Conservation (phyloP, 768 basidiomycete species). For the Multifurca ochricompacta region DNA sequence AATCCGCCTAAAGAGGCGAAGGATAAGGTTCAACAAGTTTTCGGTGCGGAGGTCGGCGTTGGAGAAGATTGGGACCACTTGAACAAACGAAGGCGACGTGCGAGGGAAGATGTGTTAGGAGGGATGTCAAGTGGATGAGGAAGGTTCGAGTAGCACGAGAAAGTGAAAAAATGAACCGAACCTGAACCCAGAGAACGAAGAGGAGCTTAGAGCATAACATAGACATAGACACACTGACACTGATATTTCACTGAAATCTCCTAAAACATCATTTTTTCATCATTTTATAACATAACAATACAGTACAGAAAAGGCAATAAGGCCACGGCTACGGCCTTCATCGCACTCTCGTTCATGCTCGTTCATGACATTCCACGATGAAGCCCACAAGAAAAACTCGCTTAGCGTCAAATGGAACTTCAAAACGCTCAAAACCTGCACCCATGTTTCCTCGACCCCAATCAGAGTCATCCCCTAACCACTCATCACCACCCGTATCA, state of each 20-base stretch:
- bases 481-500: neutral
- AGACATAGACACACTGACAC: no score
- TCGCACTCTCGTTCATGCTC: neutral
- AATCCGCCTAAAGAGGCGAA: neutral
- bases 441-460: slow-evolving; percentile 8
- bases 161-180: no score
- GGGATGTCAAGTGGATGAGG: slow-evolving; percentile 35
- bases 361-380: slow-evolving; percentile 6
- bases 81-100: slow-evolving; percentile 44
- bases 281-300: no score
- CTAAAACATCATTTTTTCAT: neutral
- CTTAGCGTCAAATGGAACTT: slow-evolving; percentile 7
- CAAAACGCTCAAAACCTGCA: slow-evolving; percentile 12
- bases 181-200: no score
- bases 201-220: no score
- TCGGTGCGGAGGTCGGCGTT: slow-evolving; percentile 38
- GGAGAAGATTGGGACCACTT: slow-evolving; percentile 49
- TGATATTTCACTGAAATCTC: slow-evolving; percentile 3
- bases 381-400: slow-evolving; percentile 17
- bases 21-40: slow-evolving; percentile 10
- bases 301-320: slow-evolving; percentile 6
- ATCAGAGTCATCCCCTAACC: slow-evolving; percentile 4
- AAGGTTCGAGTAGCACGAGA: slow-evolving; percentile 27
- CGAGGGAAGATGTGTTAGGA: slow-evolving; percentile 39
- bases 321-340: neutral